Percentiles rank a stretch among this genome's conserved stretches.
These are phyloP conservation scores for Clarireedia monteithiana DNA, from an alignment of 2,329 filamentous ascomycete species.

Conservation along the genomic window DNA sequence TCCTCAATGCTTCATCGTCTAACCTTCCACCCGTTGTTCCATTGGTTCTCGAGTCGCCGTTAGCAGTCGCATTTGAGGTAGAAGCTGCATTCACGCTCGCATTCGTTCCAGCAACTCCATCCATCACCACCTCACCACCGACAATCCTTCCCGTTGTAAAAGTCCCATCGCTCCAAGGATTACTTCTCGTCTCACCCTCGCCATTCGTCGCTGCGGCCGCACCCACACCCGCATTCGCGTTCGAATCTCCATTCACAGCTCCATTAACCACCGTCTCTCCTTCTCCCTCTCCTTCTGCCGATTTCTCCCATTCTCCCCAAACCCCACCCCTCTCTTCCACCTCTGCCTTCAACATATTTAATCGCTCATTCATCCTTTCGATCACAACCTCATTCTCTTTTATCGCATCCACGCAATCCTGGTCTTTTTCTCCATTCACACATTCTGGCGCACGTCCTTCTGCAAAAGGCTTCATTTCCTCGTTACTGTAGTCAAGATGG, in stretches of 20 bases:
- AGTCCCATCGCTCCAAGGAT: constrained; percentile 55
- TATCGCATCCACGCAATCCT: constrained; percentile 68
- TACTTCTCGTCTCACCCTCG: constrained; percentile 17
- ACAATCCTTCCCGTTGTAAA: constrained; percentile 53
- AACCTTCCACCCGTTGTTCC: constrained; percentile 38
- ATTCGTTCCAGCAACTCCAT: constrained; percentile 19
- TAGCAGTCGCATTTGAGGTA: neutral
- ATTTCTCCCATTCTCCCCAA: constrained; percentile 49
- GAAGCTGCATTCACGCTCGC: constrained; percentile 6
- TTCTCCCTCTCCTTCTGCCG: constrained; percentile 33
- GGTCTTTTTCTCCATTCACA: constrained; percentile 44
- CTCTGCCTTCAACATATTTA: constrained; percentile 59
- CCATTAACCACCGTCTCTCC: constrained; percentile 17
- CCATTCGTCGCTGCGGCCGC: too few relatives aligned
- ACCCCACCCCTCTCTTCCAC: constrained; percentile 46
- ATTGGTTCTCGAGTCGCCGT: constrained; percentile 6
- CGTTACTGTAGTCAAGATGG: constrained; percentile 68
- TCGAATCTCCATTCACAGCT: neutral
- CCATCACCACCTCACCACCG: constrained; percentile 41
- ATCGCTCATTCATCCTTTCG: constrained; percentile 56
- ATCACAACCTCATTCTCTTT: constrained; percentile 64
- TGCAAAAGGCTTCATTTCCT: constrained; percentile 62
- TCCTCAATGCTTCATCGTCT: constrained; percentile 51
- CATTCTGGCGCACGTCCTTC: constrained; percentile 30
- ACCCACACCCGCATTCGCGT: too few relatives aligned